Evolutionary conservation across 1,284 basidiomycete species (phyloP).

Genomic region (Ganoderma lingzhi): DNA sequence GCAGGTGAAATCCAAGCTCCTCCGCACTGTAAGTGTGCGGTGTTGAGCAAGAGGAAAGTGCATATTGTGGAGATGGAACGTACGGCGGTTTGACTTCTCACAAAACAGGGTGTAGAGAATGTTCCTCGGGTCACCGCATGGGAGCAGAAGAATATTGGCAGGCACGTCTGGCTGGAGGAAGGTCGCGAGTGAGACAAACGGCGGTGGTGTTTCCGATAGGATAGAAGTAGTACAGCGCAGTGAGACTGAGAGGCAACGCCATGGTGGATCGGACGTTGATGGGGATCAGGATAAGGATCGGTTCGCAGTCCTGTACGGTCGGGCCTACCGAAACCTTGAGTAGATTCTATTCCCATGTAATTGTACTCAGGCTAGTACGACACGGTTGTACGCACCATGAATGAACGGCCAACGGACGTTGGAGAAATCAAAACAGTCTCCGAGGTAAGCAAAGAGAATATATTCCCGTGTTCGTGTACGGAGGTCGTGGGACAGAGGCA

Average conservation of each 20-base stretch:
- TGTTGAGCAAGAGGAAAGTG: neutral
- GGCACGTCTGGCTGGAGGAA: conserved; percentile 56
- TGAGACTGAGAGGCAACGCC: conserved; percentile 49
- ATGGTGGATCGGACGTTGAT: conserved; percentile 24
- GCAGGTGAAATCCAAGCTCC: conserved; percentile 64
- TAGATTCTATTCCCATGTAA: no score
- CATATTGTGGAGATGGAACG: conserved; percentile 10
- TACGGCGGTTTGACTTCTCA: conserved; percentile 22
- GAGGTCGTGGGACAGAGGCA: no score
- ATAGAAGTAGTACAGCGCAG: conserved; percentile 57
- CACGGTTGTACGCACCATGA: no score
- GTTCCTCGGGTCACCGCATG: conserved; percentile 65
- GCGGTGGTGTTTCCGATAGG: conserved; percentile 65
- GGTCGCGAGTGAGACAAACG: conserved; percentile 53
- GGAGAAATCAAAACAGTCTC: no score
- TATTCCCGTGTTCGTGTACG: no score
- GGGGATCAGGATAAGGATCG: no score
- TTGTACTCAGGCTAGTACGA: no score
- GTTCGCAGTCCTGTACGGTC: no score
- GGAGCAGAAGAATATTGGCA: conserved; percentile 58
- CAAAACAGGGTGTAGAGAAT: conserved; percentile 57
- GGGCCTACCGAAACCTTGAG: no score
- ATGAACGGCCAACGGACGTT: no score
- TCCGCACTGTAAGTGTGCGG: conserved; percentile 21
- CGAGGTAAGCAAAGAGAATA: no score